Evolutionary conservation across 306 rosid genomes (phyloP).

Genomic region (Quercus parvula): DNA sequence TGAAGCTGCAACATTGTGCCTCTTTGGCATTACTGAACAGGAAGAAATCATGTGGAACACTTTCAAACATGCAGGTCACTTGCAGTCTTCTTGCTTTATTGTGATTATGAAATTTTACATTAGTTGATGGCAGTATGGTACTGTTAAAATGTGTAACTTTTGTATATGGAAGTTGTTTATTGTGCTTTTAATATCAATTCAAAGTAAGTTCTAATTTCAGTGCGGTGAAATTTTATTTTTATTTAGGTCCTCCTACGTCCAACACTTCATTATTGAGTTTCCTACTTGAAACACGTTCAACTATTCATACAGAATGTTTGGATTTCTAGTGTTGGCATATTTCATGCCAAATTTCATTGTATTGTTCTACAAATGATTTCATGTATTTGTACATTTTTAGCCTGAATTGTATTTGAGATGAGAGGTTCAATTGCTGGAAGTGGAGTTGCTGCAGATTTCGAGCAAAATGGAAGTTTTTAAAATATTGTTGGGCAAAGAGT

Average conservation of each 20-base stretch:
- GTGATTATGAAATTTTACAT: background rate
- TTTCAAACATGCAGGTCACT: conserved; percentile 71
- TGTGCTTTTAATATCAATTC: conserved; percentile 1
- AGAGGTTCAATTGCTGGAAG: no score
- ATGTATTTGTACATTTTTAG: no score
- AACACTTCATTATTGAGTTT: no score
- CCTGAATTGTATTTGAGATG: no score
- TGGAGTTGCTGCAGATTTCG: no score
- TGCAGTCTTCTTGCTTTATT: background rate
- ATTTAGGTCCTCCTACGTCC: background rate
- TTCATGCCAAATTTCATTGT: no score
- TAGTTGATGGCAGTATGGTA: conserved; percentile 7
- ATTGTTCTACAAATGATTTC: no score
- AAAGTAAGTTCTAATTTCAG: background rate
- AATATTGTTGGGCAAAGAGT: no score
- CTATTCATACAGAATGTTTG: background rate
- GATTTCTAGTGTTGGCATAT: no score
- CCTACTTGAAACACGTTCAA: background rate
- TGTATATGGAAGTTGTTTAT: background rate
- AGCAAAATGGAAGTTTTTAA: no score
- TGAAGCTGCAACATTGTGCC: conserved; percentile 77
- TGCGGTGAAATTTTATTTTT: conserved; percentile 10
- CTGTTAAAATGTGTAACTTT: background rate
- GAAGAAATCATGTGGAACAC: conserved; percentile 92
- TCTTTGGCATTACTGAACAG: conserved; percentile 78